These are phyloP conservation scores for Aspergillus viridinutans DNA, from an alignment of 2,329 filamentous ascomycete genomes.

Conservation along the genomic window DNA sequence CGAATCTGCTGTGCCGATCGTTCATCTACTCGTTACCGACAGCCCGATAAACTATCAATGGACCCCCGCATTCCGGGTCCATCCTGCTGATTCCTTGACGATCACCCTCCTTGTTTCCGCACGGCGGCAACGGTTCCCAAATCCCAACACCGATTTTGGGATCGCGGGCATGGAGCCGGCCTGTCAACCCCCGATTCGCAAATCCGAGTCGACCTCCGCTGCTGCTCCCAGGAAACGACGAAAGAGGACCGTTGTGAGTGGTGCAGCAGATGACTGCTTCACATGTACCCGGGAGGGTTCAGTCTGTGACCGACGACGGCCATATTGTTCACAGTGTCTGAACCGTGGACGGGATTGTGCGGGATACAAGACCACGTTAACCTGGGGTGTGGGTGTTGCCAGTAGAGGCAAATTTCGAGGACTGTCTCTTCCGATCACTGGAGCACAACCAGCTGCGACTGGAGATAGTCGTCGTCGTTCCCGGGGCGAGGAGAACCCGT, in stretches of 20 bases:
- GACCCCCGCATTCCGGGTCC: slow-evolving; percentile 16
- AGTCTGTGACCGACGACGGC: slow-evolving; percentile 85
- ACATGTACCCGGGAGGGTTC: slow-evolving; percentile 78
- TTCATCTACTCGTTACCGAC: background rate
- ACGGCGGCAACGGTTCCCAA: background rate
- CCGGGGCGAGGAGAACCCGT: background rate
- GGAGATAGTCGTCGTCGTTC: slow-evolving; percentile 10
- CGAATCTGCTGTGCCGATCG: background rate
- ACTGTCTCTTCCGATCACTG: slow-evolving; percentile 66
- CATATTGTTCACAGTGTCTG: slow-evolving; percentile 92
- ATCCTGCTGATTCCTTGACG: slow-evolving; percentile 1
- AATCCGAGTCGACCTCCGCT: slow-evolving; percentile 19
- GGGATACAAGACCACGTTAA: slow-evolving; percentile 93
- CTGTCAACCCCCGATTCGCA: slow-evolving; percentile 23
- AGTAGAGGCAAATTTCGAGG: slow-evolving; percentile 92
- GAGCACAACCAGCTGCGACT: slow-evolving; percentile 35
- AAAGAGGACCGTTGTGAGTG: slow-evolving; percentile 81
- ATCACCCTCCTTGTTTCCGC: slow-evolving; percentile 4
- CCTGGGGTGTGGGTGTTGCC: slow-evolving; percentile 93
- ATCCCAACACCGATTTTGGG: background rate
- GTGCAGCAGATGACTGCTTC: slow-evolving; percentile 92
- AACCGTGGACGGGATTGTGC: slow-evolving; percentile 89
- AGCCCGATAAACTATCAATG: slow-evolving; percentile 6
- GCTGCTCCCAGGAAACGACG: slow-evolving; percentile 61
- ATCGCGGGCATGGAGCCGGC: slow-evolving; percentile 17